phyloP scores from a whole-genome alignment of 2,329 filamentous ascomycete genomes.

The Catunica adiposa region DNA sequence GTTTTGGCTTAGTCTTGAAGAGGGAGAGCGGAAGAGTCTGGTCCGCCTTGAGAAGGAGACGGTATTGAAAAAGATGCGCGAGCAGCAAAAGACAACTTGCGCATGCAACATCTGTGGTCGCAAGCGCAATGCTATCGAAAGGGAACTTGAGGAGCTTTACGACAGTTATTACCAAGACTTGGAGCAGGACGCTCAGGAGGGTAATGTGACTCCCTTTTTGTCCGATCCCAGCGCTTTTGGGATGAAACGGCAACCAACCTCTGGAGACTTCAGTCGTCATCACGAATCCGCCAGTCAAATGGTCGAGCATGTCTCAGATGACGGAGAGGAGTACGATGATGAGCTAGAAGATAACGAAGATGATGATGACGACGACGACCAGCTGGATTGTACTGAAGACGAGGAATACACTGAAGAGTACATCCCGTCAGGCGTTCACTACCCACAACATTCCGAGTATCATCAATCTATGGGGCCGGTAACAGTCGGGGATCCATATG shows the following conservation, averaged over 20 bases:
- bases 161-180: constrained; percentile 98
- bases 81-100: constrained; percentile 98
- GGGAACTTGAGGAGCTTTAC: constrained; percentile 92
- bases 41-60: constrained; percentile 99
- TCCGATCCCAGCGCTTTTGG: not conserved
- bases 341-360: constrained; percentile 35
- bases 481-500: not conserved
- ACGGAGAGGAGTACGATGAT: constrained; percentile 28
- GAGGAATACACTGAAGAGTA: constrained; percentile 44
- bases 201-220: constrained; percentile 11
- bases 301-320: constrained; percentile 40
- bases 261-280: constrained; percentile 42
- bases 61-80: constrained; percentile 97
- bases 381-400: constrained; percentile 37
- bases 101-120: constrained; percentile 94
- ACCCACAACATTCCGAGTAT: not conserved
- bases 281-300: constrained; percentile 63
- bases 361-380: constrained; percentile 40
- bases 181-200: constrained; percentile 74
- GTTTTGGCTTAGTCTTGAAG: constrained; percentile 88
- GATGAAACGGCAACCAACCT: constrained; percentile 35
- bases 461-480: not conserved
- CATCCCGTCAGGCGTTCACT: not conserved
- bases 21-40: constrained; percentile 84
- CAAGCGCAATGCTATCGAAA: constrained; percentile 92